Base-by-base conservation (phyloP, 2,329 filamentous ascomycete species). In the Phialophora expanda region DNA sequence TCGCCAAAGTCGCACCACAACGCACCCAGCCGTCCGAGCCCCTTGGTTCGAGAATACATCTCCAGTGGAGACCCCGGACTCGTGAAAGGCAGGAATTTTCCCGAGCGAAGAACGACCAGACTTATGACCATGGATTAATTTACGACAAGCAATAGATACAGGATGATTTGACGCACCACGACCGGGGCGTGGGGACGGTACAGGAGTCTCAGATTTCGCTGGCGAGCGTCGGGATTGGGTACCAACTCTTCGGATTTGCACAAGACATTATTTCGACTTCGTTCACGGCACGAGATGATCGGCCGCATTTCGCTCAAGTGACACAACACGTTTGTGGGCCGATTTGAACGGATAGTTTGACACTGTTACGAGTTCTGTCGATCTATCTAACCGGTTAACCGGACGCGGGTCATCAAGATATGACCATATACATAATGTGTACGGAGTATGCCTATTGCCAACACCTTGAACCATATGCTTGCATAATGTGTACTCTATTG, bases 81-180 rank as follows among this genome's bases (percentile, higher is more conserved):
- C 46, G 69, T 74, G 28, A 73, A 76, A 28, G 73, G 76, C 22
- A 75, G 78, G 55, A 78, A 79, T 30, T 82, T 81, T 73, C 81
- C 81, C 0, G 81, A 83, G 73, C 76, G 81, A 67, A 77, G 81
- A 70, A 82, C 80, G 8, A 83, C 81, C 65, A 78, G 73, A 73
- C 73, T 83, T 71, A 82, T 82, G 79, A 82, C 76, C 46, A 67
- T 56, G 68, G 68, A 55, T n/a, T 68, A 56, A 66, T 64, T 66
- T 28, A 69, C 44, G 62, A 63, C 60, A 53, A 61, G 28, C 28
- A 61, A 61, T 53, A 53, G 58, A 56, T 34, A 58, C 64, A 30
- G 61, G 14, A 34, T 50, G 56, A 59, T 14, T 46, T 60, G 38
- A 32, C 8, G 55, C 14, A 48, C 26, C 32, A 28, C n/a, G 30